phyloP scores from a whole-genome alignment of 2,329 filamentous ascomycete genomes.

The Chaetothyriales sp. region DNA sequence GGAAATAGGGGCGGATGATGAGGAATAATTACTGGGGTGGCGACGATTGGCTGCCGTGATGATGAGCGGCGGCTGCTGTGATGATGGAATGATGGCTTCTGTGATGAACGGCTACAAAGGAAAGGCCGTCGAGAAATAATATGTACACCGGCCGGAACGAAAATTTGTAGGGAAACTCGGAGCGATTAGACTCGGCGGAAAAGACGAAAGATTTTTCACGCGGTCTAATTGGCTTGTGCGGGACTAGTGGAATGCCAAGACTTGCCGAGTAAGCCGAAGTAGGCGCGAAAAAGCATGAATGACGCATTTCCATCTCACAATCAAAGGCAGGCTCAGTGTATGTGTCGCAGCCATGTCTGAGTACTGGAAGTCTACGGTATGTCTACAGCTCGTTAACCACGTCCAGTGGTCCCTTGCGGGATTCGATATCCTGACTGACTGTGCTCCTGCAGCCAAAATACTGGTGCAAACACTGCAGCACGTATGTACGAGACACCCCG shows the following conservation, averaged over 20 bases:
- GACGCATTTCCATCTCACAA: background rate
- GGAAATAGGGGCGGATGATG: no score
- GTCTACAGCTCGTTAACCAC: background rate
- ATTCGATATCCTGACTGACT: conserved; percentile 13
- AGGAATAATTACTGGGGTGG: background rate
- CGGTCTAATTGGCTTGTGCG: background rate
- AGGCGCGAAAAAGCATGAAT: background rate
- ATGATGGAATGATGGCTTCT: background rate
- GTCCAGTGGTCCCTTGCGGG: background rate
- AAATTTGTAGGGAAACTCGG: background rate
- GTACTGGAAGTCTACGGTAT: conserved; percentile 89
- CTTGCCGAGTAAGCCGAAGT: no score
- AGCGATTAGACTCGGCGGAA: background rate
- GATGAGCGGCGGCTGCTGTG: no score
- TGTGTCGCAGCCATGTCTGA: conserved; percentile 54
- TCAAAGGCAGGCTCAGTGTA: background rate
- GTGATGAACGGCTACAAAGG: no score
- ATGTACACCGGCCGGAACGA: background rate
- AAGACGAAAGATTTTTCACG: background rate
- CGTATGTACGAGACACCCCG: conserved; percentile 80
- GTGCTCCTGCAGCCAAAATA: conserved; percentile 50
- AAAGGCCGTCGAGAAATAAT: no score
- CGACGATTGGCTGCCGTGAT: background rate
- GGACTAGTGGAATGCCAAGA: no score
- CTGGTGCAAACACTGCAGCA: conserved; percentile 95